Conservation (phyloP, 2,329 filamentous ascomycete genomes). For the Shiraia sp. region DNA sequence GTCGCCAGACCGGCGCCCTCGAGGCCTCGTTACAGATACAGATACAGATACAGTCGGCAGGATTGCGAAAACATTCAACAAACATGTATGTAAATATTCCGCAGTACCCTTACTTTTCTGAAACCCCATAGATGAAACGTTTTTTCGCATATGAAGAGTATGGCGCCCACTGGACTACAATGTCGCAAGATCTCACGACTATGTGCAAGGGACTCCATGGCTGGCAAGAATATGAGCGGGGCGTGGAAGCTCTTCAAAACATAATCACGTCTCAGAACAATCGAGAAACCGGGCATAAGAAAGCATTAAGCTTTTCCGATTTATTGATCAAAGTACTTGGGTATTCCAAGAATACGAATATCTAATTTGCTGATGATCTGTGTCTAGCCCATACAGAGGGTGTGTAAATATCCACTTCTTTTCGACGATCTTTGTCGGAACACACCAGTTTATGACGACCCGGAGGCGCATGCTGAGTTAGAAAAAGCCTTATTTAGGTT, state of each 20-base stretch:
- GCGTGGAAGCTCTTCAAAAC: constrained; percentile 80
- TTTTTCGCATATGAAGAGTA: constrained; percentile 93
- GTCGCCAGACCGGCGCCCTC: constrained; percentile 43
- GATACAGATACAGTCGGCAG: constrained; percentile 58
- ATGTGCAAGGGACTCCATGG: constrained; percentile 69
- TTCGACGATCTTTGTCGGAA: constrained; percentile 81
- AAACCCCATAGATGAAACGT: constrained; percentile 65
- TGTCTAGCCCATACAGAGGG: constrained; percentile 76
- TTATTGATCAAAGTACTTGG: constrained; percentile 79
- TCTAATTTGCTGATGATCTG: not conserved
- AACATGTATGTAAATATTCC: constrained; percentile 47
- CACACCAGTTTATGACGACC: constrained; percentile 84
- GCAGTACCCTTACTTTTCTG: constrained; percentile 29
- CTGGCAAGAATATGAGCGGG: constrained; percentile 81
- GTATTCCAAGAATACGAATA: not conserved
- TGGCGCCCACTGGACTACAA: constrained; percentile 83
- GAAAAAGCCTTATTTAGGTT: constrained; percentile 73
- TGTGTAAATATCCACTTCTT: constrained; percentile 88
- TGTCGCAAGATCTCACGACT: constrained; percentile 75
- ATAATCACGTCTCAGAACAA: constrained; percentile 72
- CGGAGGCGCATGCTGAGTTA: constrained; percentile 78
- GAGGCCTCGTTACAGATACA: constrained; percentile 54
- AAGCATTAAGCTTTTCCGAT: constrained; percentile 80
- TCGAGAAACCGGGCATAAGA: constrained; percentile 66
- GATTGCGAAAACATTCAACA: constrained; percentile 59